Evolutionary conservation across 257 asterid genomes (phyloP), one percentile per base, ranked within the genome.

Genomic region (Salvia splendens): DNA sequence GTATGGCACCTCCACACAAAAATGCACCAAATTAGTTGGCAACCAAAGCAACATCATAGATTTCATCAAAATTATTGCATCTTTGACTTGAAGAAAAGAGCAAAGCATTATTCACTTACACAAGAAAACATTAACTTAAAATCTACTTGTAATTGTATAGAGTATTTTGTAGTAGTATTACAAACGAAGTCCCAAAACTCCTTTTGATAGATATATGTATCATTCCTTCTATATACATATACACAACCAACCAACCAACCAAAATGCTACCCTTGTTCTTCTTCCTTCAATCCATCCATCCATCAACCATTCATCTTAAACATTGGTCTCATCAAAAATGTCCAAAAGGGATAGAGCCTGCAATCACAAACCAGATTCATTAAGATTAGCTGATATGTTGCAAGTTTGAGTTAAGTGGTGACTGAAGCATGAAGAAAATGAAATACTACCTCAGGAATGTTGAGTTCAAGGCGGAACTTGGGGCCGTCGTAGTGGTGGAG

Each of bases 401-500:
- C 3, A 40, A 40, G 45, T 40, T 7, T 38, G 30, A 38, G 8
- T 35, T 35, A 35, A 4, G 7, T 35, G 40, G 42, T 38, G 42
- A 6, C 7, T 35, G 6, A 35, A 35, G 4, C 8, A 38, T 5
- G 8, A 45, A 17, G 40, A 53, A 5, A 17, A 24, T 24, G 30
- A 24, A 24, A 24, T 2, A 32, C n/a, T 78, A 92, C 98, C 99
- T 94, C 99, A 11, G 99, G 98, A 51, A 92, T 65, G 70, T 79
- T 88, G 45, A 94, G 74, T 48, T 94, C 99, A 0, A 94, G 99
- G 11, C 99, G 96, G 83, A 94, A 94, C 76, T 94, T 94, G 42
- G 99, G 99, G 8, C 99, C 99, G 16, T 94, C 99, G 50, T 94
- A 94, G 71, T 94, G 99, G 75, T 94, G 97, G 73, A 94, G 95